Conservation (phyloP, 208 protist genomes). For the Crithidia fasciculata region DNA sequence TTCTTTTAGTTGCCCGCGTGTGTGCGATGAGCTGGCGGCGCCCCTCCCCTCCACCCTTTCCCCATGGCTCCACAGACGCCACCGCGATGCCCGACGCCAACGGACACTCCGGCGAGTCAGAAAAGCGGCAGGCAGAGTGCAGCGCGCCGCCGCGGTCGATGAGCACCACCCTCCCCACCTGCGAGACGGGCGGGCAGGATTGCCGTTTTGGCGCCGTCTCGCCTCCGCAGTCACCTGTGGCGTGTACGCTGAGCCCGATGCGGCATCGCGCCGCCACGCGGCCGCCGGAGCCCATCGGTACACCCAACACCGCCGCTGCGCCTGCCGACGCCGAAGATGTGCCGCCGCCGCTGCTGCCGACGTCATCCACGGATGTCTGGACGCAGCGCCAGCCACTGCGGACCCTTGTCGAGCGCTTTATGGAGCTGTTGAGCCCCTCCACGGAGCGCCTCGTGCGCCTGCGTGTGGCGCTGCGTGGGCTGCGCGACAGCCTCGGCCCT, state of each 20-base stretch:
- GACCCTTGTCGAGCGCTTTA: conserved; percentile 31
- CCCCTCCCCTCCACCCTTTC: neutral
- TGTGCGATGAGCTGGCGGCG: conserved; percentile 1
- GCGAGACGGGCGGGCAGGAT: neutral
- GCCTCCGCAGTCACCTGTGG: neutral
- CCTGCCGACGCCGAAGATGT: neutral
- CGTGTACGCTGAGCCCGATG: neutral
- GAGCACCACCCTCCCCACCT: neutral
- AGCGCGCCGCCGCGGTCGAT: neutral
- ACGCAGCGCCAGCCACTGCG: conserved; percentile 26
- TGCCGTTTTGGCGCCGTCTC: neutral
- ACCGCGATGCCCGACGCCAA: neutral
- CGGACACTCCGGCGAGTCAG: neutral
- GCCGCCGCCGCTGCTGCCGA: neutral
- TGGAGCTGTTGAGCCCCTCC: conserved; percentile 34
- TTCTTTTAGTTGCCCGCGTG: neutral
- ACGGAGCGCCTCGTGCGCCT: conserved; percentile 66
- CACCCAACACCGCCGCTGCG: neutral
- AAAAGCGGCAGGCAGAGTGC: neutral
- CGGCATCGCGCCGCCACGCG: neutral
- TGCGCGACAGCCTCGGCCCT: conserved; percentile 42
- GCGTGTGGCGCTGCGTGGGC: conserved; percentile 34
- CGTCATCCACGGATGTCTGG: neutral
- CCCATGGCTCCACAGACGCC: neutral
- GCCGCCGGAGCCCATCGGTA: neutral